Evolutionary conservation across 2,329 filamentous ascomycete genomes (phyloP).

Genomic region (Aspergillus versicolor): DNA sequence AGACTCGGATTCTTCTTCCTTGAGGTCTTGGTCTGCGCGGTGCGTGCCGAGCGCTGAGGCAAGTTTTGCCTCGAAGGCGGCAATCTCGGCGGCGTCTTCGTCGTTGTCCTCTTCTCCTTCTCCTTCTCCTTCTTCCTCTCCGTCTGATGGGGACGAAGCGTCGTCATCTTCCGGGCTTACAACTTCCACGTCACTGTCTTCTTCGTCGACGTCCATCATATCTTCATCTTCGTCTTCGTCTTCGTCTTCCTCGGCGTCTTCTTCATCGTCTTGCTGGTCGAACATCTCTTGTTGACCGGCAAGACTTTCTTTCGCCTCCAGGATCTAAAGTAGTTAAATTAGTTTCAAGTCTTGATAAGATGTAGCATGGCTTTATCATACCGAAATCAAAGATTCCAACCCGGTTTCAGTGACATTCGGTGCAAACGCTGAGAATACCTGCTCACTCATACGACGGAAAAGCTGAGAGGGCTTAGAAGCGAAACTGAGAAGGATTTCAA

Average conservation of each 20-base stretch:
- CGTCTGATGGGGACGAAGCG: constrained; percentile 37
- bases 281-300: constrained; percentile 87
- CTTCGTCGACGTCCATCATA: constrained; percentile 48
- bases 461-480: constrained; percentile 80
- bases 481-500: constrained; percentile 89
- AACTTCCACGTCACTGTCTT: constrained; percentile 40
- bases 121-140: constrained; percentile 31
- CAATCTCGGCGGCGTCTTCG: constrained; percentile 53
- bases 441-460: constrained; percentile 80
- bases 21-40: constrained; percentile 54
- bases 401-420: constrained; percentile 71
- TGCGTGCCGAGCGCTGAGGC: constrained; percentile 76
- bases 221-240: constrained; percentile 26
- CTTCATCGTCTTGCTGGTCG: constrained; percentile 63
- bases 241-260: constrained; percentile 44
- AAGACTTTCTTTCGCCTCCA: constrained; percentile 75
- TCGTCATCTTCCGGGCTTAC: constrained; percentile 38
- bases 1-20: constrained; percentile 56
- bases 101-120: constrained; percentile 30
- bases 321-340: constrained; percentile 50
- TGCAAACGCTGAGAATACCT: constrained; percentile 83
- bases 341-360: not conserved
- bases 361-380: constrained; percentile 22
- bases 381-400: constrained; percentile 60
- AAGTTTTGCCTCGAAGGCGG: constrained; percentile 71